Conservation (phyloP, 192 early-diverging fungal species). For the Backusella tarrabulga region DNA sequence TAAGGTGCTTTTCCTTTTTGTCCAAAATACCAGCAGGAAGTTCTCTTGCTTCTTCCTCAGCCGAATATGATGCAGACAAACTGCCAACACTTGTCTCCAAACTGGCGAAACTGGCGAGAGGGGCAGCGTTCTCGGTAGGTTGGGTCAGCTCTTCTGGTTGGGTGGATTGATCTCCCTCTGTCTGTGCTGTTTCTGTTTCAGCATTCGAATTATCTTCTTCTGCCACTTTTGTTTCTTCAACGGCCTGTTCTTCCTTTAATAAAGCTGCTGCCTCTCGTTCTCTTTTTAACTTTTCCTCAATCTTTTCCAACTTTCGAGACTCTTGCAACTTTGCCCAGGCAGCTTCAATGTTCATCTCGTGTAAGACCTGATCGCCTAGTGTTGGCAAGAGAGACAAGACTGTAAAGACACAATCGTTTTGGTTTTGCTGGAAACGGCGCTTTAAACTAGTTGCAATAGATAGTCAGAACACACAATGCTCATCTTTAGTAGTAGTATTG, state of each 20-base stretch:
- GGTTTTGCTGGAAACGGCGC: slow-evolving; percentile 92
- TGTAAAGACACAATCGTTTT: slow-evolving; percentile 86
- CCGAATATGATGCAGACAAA: slow-evolving; percentile 2
- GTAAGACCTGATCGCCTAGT: slow-evolving; percentile 74
- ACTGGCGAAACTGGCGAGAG: neutral
- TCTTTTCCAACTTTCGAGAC: slow-evolving; percentile 34
- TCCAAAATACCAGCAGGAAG: slow-evolving; percentile 23
- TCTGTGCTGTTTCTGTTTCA: neutral
- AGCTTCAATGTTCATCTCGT: slow-evolving; percentile 78
- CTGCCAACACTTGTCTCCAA: slow-evolving; percentile 7
- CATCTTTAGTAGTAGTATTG: neutral
- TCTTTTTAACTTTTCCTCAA: slow-evolving; percentile 18
- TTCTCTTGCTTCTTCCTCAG: neutral
- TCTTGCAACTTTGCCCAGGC: slow-evolving; percentile 65
- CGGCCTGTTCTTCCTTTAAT: neutral
- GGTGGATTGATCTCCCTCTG: neutral
- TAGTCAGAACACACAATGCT: neutral
- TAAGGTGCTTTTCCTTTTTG: slow-evolving; percentile 59
- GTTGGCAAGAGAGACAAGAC: slow-evolving; percentile 82
- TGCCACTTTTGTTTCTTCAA: neutral
- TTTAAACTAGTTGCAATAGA: slow-evolving; percentile 59
- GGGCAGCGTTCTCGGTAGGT: neutral
- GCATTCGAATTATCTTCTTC: neutral
- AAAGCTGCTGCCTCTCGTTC: slow-evolving; percentile 9
- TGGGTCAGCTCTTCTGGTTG: neutral